Evolutionary conservation across 495 filamentous ascomycete genomes (phyloP).

Genomic region (Lichenothelia convexa): DNA sequence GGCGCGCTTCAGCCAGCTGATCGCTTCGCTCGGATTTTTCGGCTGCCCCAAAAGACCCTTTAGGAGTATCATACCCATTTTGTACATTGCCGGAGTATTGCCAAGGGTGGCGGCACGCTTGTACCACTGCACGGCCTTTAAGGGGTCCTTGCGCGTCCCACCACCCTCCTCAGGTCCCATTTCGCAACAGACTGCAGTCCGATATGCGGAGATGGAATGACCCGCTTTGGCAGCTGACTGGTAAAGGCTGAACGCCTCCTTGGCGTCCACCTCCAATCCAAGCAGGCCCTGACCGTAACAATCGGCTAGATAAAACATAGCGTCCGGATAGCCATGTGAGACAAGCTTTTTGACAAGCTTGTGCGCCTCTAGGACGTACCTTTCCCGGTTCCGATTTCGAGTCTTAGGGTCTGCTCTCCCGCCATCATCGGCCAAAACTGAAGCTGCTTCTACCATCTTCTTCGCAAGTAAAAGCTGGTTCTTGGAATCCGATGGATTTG

Average conservation of each 20-base stretch:
- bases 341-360: slow-evolving; percentile 81
- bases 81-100: slow-evolving; percentile 91
- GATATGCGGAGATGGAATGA: slow-evolving; percentile 73
- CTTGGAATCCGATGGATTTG: slow-evolving; percentile 51
- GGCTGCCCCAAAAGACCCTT: slow-evolving; percentile 87
- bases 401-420: slow-evolving; percentile 57
- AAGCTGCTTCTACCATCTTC: slow-evolving; percentile 70
- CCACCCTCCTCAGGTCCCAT: slow-evolving; percentile 88
- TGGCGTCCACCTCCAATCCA: slow-evolving; percentile 57
- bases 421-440: slow-evolving; percentile 48
- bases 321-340: slow-evolving; percentile 48
- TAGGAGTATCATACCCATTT: slow-evolving; percentile 86
- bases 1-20: slow-evolving; percentile 82
- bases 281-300: slow-evolving; percentile 61
- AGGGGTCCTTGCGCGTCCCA: slow-evolving; percentile 72
- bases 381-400: slow-evolving; percentile 59
- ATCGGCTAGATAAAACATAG: slow-evolving; percentile 88
- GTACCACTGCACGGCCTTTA: slow-evolving; percentile 96
- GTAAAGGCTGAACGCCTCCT: slow-evolving; percentile 82
- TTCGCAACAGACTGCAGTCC: slow-evolving; percentile 93
- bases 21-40: slow-evolving; percentile 65
- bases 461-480: slow-evolving; percentile 59
- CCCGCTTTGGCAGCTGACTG: slow-evolving; percentile 82
- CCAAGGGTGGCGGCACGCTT: slow-evolving; percentile 78
- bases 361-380: slow-evolving; percentile 66